Evolutionary conservation across 2,329 filamentous ascomycete genomes (phyloP).

Genomic region (Neonectria hederae): DNA sequence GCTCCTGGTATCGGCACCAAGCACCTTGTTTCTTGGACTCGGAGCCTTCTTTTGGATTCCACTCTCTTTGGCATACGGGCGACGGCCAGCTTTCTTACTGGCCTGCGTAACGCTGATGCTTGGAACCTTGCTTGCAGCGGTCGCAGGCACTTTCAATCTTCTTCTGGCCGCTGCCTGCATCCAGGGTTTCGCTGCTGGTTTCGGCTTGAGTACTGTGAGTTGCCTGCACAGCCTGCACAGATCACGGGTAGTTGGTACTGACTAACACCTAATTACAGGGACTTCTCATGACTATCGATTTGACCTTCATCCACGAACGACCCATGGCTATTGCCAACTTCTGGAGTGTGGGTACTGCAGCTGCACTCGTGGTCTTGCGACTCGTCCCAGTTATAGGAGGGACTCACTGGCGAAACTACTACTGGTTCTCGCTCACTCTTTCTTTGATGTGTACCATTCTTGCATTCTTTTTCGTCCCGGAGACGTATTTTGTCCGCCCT

Average conservation of each 20-base stretch:
- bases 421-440: not conserved
- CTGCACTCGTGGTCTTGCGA: not conserved
- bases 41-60: not conserved
- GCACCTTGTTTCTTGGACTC: not conserved
- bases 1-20: not conserved
- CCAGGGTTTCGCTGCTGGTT: not conserved
- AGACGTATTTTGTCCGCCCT: slow-evolving; percentile 10
- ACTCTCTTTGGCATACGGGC: not conserved
- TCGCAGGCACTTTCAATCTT: not conserved
- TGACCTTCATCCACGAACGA: slow-evolving; percentile 8
- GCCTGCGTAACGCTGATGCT: not conserved
- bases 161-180: not conserved
- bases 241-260: not conserved
- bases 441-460: not conserved
- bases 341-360: not conserved
- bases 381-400: not conserved
- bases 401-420: not conserved
- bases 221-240: not conserved
- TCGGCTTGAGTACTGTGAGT: not conserved
- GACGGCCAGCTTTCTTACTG: not conserved
- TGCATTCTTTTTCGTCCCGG: not conserved
- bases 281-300: not conserved
- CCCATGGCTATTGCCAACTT: not conserved
- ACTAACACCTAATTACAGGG: not conserved
- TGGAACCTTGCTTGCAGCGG: not conserved